Conservation (phyloP, 2,329 filamentous ascomycete genomes). For the Sporothrix curviconia region DNA sequence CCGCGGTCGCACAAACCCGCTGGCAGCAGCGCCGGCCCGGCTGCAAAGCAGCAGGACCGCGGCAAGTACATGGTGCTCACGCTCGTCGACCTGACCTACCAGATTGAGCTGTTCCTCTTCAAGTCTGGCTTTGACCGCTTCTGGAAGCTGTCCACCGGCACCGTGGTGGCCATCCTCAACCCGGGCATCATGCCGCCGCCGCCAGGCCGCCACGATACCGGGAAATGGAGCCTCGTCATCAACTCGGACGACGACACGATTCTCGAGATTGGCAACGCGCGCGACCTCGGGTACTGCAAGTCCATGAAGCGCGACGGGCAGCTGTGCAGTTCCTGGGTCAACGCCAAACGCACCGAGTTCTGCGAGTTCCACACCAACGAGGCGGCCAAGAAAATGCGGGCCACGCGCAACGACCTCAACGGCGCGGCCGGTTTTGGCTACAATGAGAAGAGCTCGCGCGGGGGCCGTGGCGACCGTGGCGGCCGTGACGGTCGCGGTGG, state of each 20-base stretch:
- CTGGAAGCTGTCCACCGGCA: constrained; percentile 91
- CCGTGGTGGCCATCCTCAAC: constrained; percentile 85
- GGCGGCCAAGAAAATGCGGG: constrained; percentile 61
- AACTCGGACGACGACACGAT: constrained; percentile 82
- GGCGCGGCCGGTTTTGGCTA: constrained; percentile 50
- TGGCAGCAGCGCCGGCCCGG: constrained; percentile 25
- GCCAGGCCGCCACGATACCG: constrained; percentile 65
- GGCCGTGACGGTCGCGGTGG: constrained; percentile 40
- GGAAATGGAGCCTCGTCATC: constrained; percentile 78
- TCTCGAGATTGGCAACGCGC: constrained; percentile 76
- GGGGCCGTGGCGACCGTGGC: constrained; percentile 33
- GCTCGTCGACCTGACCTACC: constrained; percentile 82
- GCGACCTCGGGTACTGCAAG: constrained; percentile 86
- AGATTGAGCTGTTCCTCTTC: constrained; percentile 88
- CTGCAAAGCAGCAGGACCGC: constrained; percentile 36
- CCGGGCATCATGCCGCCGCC: constrained; percentile 85
- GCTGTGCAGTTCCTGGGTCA: constrained; percentile 76
- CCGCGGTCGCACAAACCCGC: constrained; percentile 56
- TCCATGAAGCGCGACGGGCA: constrained; percentile 77
- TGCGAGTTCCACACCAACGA: constrained; percentile 91
- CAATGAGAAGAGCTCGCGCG: constrained; percentile 18
- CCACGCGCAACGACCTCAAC: constrained; percentile 72
- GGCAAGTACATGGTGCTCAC: constrained; percentile 92
- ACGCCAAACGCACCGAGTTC: constrained; percentile 78
- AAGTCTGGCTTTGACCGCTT: constrained; percentile 84